A percentile compares a stretch with the other conserved stretches of the same genome.
phyloP scores from a whole-genome alignment of 495 filamentous ascomycete species.

The Cudoniella acicularis region DNA sequence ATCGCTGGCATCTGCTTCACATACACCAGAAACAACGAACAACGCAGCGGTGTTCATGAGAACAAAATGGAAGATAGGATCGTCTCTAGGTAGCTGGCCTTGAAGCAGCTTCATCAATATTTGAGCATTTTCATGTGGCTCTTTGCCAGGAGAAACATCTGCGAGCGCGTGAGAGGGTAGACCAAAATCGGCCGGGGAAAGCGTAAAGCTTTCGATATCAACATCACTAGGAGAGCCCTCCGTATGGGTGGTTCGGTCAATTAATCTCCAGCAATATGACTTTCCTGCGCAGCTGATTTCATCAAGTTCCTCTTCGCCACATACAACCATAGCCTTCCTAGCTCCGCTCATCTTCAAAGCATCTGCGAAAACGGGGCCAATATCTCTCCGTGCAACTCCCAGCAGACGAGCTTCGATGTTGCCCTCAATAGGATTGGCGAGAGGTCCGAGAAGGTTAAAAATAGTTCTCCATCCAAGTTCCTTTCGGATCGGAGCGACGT shows the following conservation, averaged over 20 bases:
- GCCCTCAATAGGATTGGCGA: constrained; percentile 81
- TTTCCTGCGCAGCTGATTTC: constrained; percentile 86
- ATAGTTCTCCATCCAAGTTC: constrained; percentile 89
- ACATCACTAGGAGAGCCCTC: constrained; percentile 31
- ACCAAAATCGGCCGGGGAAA: constrained; percentile 82
- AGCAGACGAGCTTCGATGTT: constrained; percentile 83
- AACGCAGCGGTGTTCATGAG: constrained; percentile 89
- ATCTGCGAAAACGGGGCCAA: constrained; percentile 84
- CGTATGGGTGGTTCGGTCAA: constrained; percentile 34
- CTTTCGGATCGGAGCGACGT: constrained; percentile 77
- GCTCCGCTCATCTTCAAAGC: constrained; percentile 74
- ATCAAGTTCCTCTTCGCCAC: constrained; percentile 91
- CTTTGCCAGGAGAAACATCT: constrained; percentile 77
- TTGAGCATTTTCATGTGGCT: constrained; percentile 79
- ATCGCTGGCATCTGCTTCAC: constrained; percentile 71
- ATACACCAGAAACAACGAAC: constrained; percentile 78
- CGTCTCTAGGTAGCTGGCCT: constrained; percentile 64
- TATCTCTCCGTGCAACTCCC: constrained; percentile 79
- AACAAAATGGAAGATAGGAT: constrained; percentile 90
- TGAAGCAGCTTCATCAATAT: constrained; percentile 76
- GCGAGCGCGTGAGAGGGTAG: constrained; percentile 67
- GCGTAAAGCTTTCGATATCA: constrained; percentile 65
- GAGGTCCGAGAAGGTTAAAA: constrained; percentile 92
- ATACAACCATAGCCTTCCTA: constrained; percentile 84
- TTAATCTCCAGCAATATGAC: constrained; percentile 83